These are phyloP conservation scores for Neurospora crassa DNA, from an alignment of 2,329 filamentous ascomycete genomes.

Conservation along the genomic window DNA sequence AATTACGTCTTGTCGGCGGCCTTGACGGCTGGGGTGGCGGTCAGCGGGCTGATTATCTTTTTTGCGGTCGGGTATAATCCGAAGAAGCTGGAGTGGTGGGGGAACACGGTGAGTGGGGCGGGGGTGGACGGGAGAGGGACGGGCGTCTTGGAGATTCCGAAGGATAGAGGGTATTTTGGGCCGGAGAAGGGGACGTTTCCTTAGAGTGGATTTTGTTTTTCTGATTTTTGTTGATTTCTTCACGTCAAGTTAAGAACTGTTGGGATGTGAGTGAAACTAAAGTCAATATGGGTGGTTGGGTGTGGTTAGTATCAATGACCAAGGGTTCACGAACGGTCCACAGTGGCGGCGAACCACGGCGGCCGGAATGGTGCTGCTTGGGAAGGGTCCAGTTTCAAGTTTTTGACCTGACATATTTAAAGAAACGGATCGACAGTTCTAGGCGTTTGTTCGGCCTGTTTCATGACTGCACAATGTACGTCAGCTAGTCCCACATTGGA, in stretches of 20 bases:
- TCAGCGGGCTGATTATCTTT: constrained; percentile 33
- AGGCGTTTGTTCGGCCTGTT: neutral
- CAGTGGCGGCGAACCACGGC: neutral
- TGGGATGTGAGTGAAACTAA: neutral
- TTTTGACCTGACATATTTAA: neutral
- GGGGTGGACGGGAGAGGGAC: constrained; percentile 22
- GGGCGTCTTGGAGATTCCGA: constrained; percentile 22
- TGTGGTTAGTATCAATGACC: neutral
- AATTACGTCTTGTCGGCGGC: constrained; percentile 35
- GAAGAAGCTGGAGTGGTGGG: constrained; percentile 32
- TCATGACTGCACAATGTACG: neutral
- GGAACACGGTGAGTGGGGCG: constrained; percentile 32
- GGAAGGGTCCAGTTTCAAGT: neutral
- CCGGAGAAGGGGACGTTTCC: constrained; percentile 17
- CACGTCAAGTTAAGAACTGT: neutral
- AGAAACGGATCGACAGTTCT: neutral
- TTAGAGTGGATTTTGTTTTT: neutral
- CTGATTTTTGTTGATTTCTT: neutral
- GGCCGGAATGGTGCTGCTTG: neutral
- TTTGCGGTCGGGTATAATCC: constrained; percentile 32
- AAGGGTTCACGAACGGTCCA: neutral
- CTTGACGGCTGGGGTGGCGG: constrained; percentile 31
- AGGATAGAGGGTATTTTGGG: constrained; percentile 24
- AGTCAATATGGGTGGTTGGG: neutral
- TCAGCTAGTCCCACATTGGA: neutral